A percentile compares a stretch with the other conserved stretches of the same genome.
Conservation (phyloP, 2,329 filamentous ascomycete genomes). For the Penicillium digitatum region DNA sequence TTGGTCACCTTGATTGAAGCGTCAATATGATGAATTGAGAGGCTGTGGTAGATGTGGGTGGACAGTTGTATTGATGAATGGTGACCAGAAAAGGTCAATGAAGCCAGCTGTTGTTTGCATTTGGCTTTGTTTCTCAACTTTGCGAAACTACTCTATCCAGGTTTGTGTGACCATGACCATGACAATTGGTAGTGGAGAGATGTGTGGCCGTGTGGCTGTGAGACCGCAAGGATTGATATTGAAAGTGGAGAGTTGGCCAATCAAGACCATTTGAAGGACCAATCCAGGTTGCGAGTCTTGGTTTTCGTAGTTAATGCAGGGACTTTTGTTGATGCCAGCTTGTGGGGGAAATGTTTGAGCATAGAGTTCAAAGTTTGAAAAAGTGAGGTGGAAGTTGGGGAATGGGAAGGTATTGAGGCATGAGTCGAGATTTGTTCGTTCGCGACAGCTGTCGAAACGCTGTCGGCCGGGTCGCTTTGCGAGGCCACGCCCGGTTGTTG, state of each 20-base stretch:
- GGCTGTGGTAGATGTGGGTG: background rate
- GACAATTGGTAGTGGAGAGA: background rate
- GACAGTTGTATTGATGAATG: background rate
- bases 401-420: background rate
- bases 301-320: background rate
- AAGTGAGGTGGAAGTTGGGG: background rate
- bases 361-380: background rate
- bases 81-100: background rate
- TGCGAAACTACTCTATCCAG: background rate
- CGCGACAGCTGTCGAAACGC: background rate
- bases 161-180: background rate
- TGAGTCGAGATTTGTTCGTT: background rate
- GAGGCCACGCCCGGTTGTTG: background rate
- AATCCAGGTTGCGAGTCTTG: background rate
- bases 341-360: background rate
- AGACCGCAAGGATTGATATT: background rate
- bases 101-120: background rate
- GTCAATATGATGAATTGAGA: background rate
- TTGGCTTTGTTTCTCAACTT: background rate
- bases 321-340: background rate
- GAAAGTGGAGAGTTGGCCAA: background rate
- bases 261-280: background rate
- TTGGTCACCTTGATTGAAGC: background rate
- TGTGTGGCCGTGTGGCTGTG: background rate
- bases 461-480: background rate